Evolutionary conservation across 305 asterid species (phyloP).

Genomic region (Lippia alba): DNA sequence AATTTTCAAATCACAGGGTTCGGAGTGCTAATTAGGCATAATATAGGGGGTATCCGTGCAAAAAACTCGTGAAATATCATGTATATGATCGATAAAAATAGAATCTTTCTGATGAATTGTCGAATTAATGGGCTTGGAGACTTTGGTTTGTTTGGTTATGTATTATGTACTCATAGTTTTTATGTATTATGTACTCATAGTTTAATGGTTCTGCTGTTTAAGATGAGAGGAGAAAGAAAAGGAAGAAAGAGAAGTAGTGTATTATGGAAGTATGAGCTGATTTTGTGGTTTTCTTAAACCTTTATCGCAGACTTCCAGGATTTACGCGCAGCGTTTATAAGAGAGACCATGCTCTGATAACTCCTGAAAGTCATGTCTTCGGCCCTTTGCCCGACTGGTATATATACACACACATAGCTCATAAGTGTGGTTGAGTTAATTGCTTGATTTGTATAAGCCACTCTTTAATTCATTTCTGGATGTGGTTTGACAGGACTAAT

Average conservation of each 20-base stretch:
- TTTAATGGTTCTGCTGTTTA: constrained; percentile 10
- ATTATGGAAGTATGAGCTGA: constrained; percentile 20
- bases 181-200: neutral
- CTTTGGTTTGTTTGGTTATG: constrained; percentile 15
- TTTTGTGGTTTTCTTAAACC: constrained; percentile 2
- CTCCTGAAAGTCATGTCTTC: constrained; percentile 98
- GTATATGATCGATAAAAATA: neutral
- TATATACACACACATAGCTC: neutral
- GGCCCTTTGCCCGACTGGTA: constrained; percentile 92
- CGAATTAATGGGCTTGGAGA: neutral
- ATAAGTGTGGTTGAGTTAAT: neutral
- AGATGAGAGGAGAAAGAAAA: neutral
- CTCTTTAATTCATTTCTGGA: constrained; percentile 17
- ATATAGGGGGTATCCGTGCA: too few relatives aligned
- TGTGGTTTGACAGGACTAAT: constrained; percentile 59
- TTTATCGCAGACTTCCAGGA: constrained; percentile 79
- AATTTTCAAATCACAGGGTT: too few relatives aligned
- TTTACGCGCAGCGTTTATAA: constrained; percentile 90
- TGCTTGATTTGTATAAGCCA: constrained; percentile 22
- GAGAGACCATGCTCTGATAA: constrained; percentile 86
- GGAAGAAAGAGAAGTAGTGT: constrained; percentile 17
- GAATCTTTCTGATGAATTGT: neutral
- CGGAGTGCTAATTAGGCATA: too few relatives aligned
- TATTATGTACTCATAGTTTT: too few relatives aligned
- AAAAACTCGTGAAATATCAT: too few relatives aligned